A percentile compares a stretch with the other conserved stretches of the same genome.
Conservation (phyloP, 2,329 filamentous ascomycete species). For the Claviceps sp. region DNA sequence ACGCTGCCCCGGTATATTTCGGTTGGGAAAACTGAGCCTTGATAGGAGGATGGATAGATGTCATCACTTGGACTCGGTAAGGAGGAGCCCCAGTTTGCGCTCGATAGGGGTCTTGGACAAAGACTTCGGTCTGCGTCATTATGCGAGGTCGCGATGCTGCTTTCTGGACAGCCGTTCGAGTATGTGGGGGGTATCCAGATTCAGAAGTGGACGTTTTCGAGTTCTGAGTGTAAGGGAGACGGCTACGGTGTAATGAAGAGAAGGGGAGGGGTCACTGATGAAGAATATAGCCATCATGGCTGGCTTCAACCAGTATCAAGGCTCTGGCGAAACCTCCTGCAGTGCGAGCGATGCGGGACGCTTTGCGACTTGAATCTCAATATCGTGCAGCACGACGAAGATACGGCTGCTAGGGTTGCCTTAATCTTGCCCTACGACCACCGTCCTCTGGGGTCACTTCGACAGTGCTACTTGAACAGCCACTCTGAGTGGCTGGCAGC, state of each 20-base stretch:
- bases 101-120: constrained; percentile 13
- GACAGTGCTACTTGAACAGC: background rate
- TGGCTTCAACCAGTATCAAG: background rate
- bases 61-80: constrained; percentile 6
- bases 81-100: constrained; percentile 10
- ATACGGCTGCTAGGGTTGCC: background rate
- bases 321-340: background rate
- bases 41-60: constrained; percentile 12
- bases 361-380: constrained; percentile 4
- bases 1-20: background rate
- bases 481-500: background rate
- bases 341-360: constrained; percentile 1
- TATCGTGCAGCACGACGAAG: background rate
- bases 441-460: background rate
- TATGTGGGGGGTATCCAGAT: background rate
- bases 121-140: constrained; percentile 10
- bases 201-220: background rate
- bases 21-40: background rate
- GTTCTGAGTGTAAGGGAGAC: background rate
- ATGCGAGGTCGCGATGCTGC: background rate
- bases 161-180: background rate
- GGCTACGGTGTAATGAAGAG: background rate
- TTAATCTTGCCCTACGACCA: background rate
- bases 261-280: background rate
- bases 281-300: background rate